Evolutionary conservation across 441 rosid genomes (phyloP).

Genomic region (Metrosideros polymorpha): DNA sequence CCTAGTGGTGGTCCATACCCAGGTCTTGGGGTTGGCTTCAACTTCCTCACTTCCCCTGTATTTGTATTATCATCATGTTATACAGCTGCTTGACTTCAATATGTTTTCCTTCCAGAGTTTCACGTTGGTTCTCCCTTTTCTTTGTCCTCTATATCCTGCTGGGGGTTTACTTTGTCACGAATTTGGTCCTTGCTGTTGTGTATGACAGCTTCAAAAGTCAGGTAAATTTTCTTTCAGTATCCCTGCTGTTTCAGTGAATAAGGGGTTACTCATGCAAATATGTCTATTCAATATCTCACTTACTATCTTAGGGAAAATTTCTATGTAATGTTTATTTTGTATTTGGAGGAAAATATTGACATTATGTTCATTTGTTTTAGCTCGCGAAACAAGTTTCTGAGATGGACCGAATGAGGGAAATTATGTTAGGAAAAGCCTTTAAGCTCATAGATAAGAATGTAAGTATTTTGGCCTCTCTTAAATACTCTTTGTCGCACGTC

Average conservation of each 20-base stretch:
- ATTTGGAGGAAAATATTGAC: not conserved
- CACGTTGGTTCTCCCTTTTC: slow-evolving; percentile 85
- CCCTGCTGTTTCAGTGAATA: not conserved
- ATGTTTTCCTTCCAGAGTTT: slow-evolving; percentile 43
- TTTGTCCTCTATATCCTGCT: slow-evolving; percentile 75
- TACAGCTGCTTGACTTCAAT: not conserved
- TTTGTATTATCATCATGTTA: not conserved
- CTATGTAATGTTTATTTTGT: not conserved
- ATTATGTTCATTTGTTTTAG: slow-evolving; percentile 19
- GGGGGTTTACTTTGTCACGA: slow-evolving; percentile 96
- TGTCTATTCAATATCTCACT: not conserved
- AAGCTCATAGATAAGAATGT: slow-evolving; percentile 66
- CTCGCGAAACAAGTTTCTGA: slow-evolving; percentile 83
- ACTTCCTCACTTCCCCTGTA: not conserved
- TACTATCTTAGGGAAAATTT: slow-evolving; percentile 2
- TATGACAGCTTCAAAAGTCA: slow-evolving; percentile 93
- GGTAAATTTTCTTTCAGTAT: slow-evolving; percentile 30
- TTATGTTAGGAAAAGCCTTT: slow-evolving; percentile 71
- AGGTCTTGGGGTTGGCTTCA: not conserved
- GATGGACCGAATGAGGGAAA: slow-evolving; percentile 63
- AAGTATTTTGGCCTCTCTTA: slow-evolving; percentile 23
- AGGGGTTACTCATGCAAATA: not conserved
- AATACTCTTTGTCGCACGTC: not conserved
- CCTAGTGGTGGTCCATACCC: not conserved
- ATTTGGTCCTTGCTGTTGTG: slow-evolving; percentile 96